These are phyloP conservation scores for Saccharomycopsis guyanensis DNA, from an alignment of 805 yeast genomes.

Conservation along the genomic window DNA sequence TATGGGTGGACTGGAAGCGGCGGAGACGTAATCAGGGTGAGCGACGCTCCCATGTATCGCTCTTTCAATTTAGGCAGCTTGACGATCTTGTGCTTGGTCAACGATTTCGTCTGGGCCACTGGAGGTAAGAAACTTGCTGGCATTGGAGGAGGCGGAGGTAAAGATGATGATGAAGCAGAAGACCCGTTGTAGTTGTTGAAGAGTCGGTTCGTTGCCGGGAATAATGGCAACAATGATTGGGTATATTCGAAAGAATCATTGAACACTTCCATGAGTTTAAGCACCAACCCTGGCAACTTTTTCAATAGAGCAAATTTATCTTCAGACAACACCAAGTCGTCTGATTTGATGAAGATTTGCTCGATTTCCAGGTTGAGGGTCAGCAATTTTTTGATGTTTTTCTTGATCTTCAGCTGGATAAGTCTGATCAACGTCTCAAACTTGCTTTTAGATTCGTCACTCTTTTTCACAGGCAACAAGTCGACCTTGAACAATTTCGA, in stretches of 20 bases:
- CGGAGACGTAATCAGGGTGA: background rate
- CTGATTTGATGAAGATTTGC: constrained; percentile 2
- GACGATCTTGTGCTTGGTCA: background rate
- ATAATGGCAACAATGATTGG: constrained; percentile 14
- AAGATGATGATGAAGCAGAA: background rate
- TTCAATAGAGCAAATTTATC: constrained; percentile 7
- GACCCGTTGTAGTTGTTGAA: background rate
- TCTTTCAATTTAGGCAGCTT: background rate
- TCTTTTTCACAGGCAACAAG: constrained; percentile 12
- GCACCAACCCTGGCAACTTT: constrained; percentile 6
- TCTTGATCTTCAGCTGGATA: constrained; percentile 13
- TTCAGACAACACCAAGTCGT: background rate
- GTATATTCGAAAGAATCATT: constrained; percentile 17
- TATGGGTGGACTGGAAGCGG: constrained; percentile 1
- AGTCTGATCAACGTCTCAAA: constrained; percentile 18
- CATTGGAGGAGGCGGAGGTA: background rate
- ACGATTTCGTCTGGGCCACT: background rate
- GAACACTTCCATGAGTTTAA: constrained; percentile 11
- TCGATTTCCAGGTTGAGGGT: constrained; percentile 1
- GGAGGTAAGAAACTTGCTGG: background rate
- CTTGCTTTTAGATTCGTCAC: constrained; percentile 1
- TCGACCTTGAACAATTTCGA: constrained; percentile 10
- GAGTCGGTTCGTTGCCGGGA: constrained; percentile 5
- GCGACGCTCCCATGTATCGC: background rate
- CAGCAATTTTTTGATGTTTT: constrained; percentile 10